Evolutionary conservation across 345 rosid genomes (phyloP), one percentile per base, ranked within the genome.

Genomic region (Hypericum perforatum): DNA sequence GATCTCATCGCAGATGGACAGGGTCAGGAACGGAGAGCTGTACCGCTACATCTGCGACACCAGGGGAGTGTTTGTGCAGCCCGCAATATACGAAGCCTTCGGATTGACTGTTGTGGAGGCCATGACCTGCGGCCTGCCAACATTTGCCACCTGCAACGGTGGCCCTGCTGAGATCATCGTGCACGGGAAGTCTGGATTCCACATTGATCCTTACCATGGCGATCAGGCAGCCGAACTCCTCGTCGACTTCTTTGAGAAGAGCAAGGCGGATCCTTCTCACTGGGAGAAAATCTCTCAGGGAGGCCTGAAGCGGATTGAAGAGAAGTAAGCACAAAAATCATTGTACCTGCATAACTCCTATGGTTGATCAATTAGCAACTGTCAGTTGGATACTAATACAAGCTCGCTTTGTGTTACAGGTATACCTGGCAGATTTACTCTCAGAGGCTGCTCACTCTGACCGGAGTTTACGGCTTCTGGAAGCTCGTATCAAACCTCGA

Each of bases 111-210:
- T 89, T 12, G 81, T 89, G 2, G 95, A 89, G 81, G 85, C 95
- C 42, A 89, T 86, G 95, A 76, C 87, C 13, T 81, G 95, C 61
- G 95, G 97, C 0, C 61, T 89, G 69, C 95, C 90, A 8, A 89
- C 95, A 9, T 83, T 85, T 5, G 87, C 92, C 0, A 90, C 97
- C 14, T 77, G 81, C 73, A 80, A 90, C 16, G 97, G 95, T 67
- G 97, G 97, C 22, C 97, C 97, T 0, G 94, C 95, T 56, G 97
- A 90, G 91, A 90, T 90, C 55, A 90, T 86, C 15, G 95, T 84
- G 16, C 67, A 90, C 0, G 94, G 94, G 5, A 80, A 78, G 60
- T 90, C 95, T 0, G 97, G 97, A 7, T 90, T 69, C 80, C 77
- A 90, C 56, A 84, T 90, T 38, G 95, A 86, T 62, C 97, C 97